These are phyloP conservation scores for Spatholobus suberectus DNA, from an alignment of 306 rosid species.

Conservation along the genomic window DNA sequence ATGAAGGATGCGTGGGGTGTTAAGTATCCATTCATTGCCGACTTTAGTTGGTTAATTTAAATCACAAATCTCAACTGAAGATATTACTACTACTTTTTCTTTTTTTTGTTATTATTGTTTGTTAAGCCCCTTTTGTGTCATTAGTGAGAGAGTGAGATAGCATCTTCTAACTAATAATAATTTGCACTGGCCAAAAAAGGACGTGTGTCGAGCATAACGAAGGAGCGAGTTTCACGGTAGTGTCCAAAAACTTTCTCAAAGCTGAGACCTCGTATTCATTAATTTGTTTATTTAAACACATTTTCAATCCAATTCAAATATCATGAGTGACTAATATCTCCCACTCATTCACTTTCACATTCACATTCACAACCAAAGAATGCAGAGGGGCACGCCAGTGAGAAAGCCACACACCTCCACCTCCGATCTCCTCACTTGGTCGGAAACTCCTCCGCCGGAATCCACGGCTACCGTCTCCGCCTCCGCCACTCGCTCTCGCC, in stretches of 20 bases:
- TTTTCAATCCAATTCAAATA: conserved; percentile 38
- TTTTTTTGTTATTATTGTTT: not conserved
- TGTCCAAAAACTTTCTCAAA: not conserved
- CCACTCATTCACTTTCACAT: conserved; percentile 10
- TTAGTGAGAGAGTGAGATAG: not conserved
- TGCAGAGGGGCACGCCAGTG: conserved; percentile 65
- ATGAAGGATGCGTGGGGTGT: not conserved
- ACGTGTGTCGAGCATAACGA: conserved; percentile 13
- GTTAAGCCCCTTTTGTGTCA: not conserved
- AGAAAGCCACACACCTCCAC: conserved; percentile 72
- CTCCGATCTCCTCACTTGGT: conserved; percentile 92
- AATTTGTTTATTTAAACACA: not conserved
- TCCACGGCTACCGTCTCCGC: conserved; percentile 51
- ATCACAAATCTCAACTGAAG: not conserved
- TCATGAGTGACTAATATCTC: not conserved
- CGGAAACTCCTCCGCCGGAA: conserved; percentile 60
- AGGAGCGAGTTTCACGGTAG: not conserved
- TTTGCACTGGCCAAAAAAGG: not conserved
- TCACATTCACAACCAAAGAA: not conserved
- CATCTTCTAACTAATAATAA: not conserved
- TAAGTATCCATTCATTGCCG: not conserved
- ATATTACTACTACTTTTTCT: not conserved
- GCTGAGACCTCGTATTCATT: not conserved
- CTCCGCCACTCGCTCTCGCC: conserved; percentile 49
- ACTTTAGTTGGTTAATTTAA: not conserved